Percentiles rank a stretch among this genome's conserved stretches.
Conservation (phyloP, 2,329 filamentous ascomycete species). For the Pseudogymnoascus sp. region DNA sequence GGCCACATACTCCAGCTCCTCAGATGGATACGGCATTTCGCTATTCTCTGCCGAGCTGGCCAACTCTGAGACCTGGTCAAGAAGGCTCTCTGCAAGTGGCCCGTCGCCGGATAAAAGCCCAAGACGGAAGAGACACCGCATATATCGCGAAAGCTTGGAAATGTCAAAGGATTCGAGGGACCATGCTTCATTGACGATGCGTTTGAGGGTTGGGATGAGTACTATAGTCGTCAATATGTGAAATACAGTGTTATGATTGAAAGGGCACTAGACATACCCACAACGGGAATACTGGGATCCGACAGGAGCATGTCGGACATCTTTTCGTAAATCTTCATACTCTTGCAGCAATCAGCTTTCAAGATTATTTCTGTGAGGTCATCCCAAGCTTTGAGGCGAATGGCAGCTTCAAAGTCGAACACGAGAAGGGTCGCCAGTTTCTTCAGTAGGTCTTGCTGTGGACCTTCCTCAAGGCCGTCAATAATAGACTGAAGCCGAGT, state of each 20-base stretch:
- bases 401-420: constrained; percentile 72
- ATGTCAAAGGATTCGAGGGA: constrained; percentile 48
- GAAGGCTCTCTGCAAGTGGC: constrained; percentile 48
- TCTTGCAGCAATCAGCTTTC: constrained; percentile 39
- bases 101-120: constrained; percentile 50
- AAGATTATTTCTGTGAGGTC: constrained; percentile 54
- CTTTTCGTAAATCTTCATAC: constrained; percentile 46
- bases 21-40: constrained; percentile 49
- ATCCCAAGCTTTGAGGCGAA: constrained; percentile 61
- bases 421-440: constrained; percentile 63
- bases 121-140: constrained; percentile 68
- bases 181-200: constrained; percentile 64
- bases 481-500: constrained; percentile 34
- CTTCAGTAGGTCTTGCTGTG: constrained; percentile 44
- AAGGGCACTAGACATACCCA: constrained; percentile 13
- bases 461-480: constrained; percentile 35
- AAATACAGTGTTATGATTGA: constrained; percentile 11
- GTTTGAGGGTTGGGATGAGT: constrained; percentile 44
- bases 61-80: constrained; percentile 48
- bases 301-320: constrained; percentile 60
- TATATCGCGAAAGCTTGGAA: constrained; percentile 63
- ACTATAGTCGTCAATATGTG: constrained; percentile 40
- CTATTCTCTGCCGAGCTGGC: constrained; percentile 30
- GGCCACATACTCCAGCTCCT: constrained; percentile 72
- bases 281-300: neutral